These are phyloP conservation scores for Tylopilus sp. DNA, from an alignment of 768 basidiomycete species.

Conservation along the genomic window DNA sequence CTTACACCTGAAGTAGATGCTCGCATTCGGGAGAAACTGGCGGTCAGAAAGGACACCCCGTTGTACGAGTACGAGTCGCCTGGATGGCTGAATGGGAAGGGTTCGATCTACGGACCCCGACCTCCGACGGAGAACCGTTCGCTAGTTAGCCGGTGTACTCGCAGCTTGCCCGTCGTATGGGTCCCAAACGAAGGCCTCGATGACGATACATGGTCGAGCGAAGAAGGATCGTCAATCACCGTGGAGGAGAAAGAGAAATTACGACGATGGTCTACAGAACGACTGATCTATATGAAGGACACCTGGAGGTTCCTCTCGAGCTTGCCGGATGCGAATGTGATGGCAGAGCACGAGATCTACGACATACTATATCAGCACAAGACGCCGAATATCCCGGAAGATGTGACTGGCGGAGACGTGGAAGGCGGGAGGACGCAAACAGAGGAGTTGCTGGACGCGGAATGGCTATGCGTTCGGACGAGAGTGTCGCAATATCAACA, in stretches of 20 bases:
- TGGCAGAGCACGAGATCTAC: slow-evolving; percentile 3
- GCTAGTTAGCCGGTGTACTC: too few species aligned
- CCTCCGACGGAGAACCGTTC: too few species aligned
- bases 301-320: slow-evolving; percentile 1
- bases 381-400: slow-evolving; percentile 1
- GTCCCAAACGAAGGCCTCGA: not conserved
- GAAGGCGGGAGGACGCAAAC: not conserved
- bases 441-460: not conserved
- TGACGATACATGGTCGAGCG: not conserved
- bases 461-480: not conserved
- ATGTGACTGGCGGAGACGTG: not conserved
- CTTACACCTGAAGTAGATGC: too few species aligned
- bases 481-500: not conserved
- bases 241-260: too few species aligned
- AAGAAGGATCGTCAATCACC: not conserved
- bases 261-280: not conserved
- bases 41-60: too few species aligned
- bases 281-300: slow-evolving; percentile 1
- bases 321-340: not conserved
- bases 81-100: too few species aligned
- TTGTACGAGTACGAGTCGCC: too few species aligned
- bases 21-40: too few species aligned
- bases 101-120: too few species aligned
- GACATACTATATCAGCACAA: not conserved
- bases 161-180: too few species aligned